Base-by-base conservation (phyloP, 2,329 filamentous ascomycete genomes). In the Fusarium hostae region DNA sequence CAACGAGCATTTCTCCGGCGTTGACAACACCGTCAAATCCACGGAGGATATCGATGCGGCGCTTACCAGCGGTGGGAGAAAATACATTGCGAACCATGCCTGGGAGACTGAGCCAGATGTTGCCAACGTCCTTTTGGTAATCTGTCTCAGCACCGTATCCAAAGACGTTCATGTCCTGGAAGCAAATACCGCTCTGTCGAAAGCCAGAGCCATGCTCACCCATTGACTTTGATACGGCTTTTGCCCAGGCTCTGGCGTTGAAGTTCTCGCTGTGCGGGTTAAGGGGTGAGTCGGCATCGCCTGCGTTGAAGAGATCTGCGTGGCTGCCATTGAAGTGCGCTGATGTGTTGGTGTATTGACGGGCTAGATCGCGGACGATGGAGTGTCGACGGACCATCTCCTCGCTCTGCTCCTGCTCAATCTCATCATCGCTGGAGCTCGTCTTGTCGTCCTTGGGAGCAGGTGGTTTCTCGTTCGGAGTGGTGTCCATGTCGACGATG, bases 1-100 rank as follows among this genome's bases (percentile, higher is more conserved):
- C 91, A 12, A 92, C 88, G 24, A 92, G 80, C 89, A 93, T 91
- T 82, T 93, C 91, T 34, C 91, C 91, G 47, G 86, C 86, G 72
- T 88, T 84, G 12, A 92, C 86, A 0, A 92, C 75, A 18, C 90
- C 90, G 70, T 92, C 89, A 56, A 91, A 88, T 70, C 87, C 82
- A 59, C 84, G 86, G 43, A 92, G 81, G 71, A 92, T 92, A 6
- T 76, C 72, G 26, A 76, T 76, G 7, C 74, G 66, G 3, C 73
- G 73, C 44, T 73, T 69, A 11, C 63, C 68, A 2, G 47, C 35
- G 15, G 63, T 68, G 0, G 59, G 48, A 4, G 57, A 30, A 18
- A 66, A 1, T 2, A 73, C 4, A 9, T 62, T 55, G 6, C 47
- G 54, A 0, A 44, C 44, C 28, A 77, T 39, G 13, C 54, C 59